phyloP scores from a whole-genome alignment of 75 land plant genomes.

The Cryptomeria japonica region DNA sequence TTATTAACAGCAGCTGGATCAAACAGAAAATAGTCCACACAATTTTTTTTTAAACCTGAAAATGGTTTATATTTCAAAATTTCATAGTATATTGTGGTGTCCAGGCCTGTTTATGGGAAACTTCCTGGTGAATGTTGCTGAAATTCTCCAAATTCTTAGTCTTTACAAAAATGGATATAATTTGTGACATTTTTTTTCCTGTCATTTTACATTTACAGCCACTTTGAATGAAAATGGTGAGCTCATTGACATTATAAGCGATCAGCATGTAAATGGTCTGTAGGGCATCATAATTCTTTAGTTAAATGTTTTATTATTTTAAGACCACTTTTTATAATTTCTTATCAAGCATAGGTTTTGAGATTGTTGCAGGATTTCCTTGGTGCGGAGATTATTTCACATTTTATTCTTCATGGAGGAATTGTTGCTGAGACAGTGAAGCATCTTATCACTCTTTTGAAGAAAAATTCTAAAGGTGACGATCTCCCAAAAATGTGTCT shows the following conservation, averaged over 20 bases:
- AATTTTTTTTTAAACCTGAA: neutral
- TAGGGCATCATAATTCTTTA: neutral
- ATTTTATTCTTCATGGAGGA: conserved; percentile 83
- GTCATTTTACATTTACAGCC: neutral
- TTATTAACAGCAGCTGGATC: neutral
- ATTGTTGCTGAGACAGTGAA: conserved; percentile 80
- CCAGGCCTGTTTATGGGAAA: neutral
- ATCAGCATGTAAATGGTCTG: neutral
- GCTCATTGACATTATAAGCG: neutral
- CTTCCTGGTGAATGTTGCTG: neutral
- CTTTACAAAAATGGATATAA: neutral
- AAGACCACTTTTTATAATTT: neutral
- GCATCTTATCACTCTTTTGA: conserved; percentile 68
- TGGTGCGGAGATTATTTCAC: conserved; percentile 88
- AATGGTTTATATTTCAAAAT: neutral
- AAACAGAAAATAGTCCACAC: neutral
- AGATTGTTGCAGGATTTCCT: conserved; percentile 70
- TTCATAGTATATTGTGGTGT: neutral
- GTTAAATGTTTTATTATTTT: conserved; percentile 14
- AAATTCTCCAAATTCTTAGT: neutral
- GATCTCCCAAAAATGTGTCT: conserved; percentile 64
- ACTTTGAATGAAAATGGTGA: neutral
- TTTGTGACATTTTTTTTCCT: neutral
- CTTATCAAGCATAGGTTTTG: neutral
- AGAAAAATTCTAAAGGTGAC: conserved; percentile 64